phyloP scores from a whole-genome alignment of 148 eudicot genomes.

The Rheum nobile region DNA sequence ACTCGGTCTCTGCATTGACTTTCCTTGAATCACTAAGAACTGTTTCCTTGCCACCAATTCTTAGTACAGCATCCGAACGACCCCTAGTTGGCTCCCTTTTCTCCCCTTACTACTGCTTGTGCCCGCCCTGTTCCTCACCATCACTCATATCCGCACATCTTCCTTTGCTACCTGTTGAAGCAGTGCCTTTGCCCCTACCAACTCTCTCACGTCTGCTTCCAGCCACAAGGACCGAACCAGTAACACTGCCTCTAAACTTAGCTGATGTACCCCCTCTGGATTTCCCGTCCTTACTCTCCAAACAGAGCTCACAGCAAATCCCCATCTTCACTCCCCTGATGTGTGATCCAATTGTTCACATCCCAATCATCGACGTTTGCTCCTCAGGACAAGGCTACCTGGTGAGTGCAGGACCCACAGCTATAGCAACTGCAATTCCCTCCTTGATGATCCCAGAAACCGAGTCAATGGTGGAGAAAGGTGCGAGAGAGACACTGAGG shows the following conservation, averaged over 20 bases:
- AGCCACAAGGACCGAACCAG: constrained; percentile 18
- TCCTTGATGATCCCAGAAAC: constrained; percentile 44
- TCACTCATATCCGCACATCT: constrained; percentile 29
- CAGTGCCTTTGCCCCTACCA: constrained; percentile 35
- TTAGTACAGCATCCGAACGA: constrained; percentile 23
- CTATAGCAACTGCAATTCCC: too few species aligned
- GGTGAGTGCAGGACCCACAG: constrained; percentile 63
- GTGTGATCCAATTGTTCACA: constrained; percentile 82
- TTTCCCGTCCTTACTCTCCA: constrained; percentile 43
- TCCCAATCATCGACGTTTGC: constrained; percentile 76
- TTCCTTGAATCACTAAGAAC: constrained; percentile 41
- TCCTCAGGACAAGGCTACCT: constrained; percentile 86
- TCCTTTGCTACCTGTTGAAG: constrained; percentile 29
- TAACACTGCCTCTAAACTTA: constrained; percentile 29
- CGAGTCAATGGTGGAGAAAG: constrained; percentile 53
- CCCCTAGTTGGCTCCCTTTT: constrained; percentile 32
- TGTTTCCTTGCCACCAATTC: constrained; percentile 17
- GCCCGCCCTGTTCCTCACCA: constrained; percentile 69
- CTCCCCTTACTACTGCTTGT: constrained; percentile 89
- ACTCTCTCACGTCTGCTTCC: constrained; percentile 62
- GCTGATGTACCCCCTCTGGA: constrained; percentile 35
- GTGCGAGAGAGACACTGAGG: constrained; percentile 82
- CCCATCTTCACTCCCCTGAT: constrained; percentile 66
- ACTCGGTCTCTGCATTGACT: constrained; percentile 19
- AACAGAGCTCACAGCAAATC: constrained; percentile 47